Percentiles rank a stretch among this genome's conserved stretches.
Evolutionary conservation across 176 grass and related monocot genomes (phyloP).

Genomic region (Ampelocalamus luodianensis): DNA sequence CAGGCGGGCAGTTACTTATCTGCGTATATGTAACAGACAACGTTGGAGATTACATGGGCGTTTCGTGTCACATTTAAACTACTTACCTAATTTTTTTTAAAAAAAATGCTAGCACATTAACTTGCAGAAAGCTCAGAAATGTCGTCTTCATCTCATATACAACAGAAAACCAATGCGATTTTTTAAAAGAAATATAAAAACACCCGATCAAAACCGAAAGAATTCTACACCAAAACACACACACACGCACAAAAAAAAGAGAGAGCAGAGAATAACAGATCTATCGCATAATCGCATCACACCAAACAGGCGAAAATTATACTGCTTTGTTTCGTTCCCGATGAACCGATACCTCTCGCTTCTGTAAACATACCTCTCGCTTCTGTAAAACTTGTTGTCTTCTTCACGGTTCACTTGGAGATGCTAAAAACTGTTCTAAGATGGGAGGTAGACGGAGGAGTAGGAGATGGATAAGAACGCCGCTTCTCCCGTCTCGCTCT

Average conservation of each 20-base stretch:
- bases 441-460: background rate
- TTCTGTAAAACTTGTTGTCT: background rate
- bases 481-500: background rate
- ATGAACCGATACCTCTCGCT: background rate
- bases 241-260: background rate
- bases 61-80: background rate
- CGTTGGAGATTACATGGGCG: background rate
- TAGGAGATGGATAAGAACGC: background rate
- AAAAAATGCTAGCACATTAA: background rate
- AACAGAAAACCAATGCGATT: background rate
- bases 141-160: background rate
- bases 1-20: background rate
- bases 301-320: background rate
- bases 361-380: background rate
- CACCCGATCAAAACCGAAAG: background rate
- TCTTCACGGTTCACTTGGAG: background rate
- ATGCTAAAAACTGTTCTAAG: background rate
- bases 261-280: background rate
- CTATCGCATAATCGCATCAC: background rate
- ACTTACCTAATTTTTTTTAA: background rate
- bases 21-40: background rate
- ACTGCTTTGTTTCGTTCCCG: background rate
- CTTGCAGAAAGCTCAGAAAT: slow-evolving; percentile 30
- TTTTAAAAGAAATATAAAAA: background rate
- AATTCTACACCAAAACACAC: background rate